Base-by-base conservation (phyloP, 73 alveolate genomes). In the Stentor roeselii region DNA sequence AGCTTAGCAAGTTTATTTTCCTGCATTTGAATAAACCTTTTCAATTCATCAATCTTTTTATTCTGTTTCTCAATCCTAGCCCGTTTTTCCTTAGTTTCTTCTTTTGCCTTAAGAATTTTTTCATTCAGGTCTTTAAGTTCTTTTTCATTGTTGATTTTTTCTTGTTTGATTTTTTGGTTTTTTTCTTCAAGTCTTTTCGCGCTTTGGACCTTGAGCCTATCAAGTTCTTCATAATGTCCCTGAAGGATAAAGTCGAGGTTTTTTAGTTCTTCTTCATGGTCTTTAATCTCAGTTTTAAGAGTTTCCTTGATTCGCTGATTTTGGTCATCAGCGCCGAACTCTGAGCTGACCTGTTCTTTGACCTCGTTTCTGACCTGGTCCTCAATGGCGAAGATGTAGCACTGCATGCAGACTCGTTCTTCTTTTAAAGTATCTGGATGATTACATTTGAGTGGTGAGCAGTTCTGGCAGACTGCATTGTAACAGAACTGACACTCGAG, bases 341-440 rank as follows among this genome's bases (percentile, higher is more conserved):
- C 6, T 21, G 67, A 6, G 6, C 21, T 21, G 21, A 50, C 67
- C 21, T 50, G 30, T 50, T 6, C 21, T 50, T 50, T 50, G 6
- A 50, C 30, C 21, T 50, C 67, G 21, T 50, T 67, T 34, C 37
- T 67, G 27, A 67, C 37, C 34, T 67, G 21, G 37, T 30, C 41
- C 34, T 67, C 80, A 30, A 67, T 67, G 2, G 42, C n/a, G 34
- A 21, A 15, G 41, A 21, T 27, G 34, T 21, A 67, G 37, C 80
- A 67, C 11, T 21, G n/a, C 80, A 67, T 67, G 41, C 80, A 67
- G 80, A 67, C 80, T 34, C 80, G 21, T 67, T 67, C 80, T 67
- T 21, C n/a, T 21, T 21, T 67, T 21, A 21, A 40, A 67, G 80
- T 67, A 21, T 67, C 50, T 27, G 80, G 80, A 67, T 67, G 80